Evolutionary conservation across 208 protist genomes (phyloP), one percentile per base, ranked within the genome.

Genomic region (Crithidia sp.): DNA sequence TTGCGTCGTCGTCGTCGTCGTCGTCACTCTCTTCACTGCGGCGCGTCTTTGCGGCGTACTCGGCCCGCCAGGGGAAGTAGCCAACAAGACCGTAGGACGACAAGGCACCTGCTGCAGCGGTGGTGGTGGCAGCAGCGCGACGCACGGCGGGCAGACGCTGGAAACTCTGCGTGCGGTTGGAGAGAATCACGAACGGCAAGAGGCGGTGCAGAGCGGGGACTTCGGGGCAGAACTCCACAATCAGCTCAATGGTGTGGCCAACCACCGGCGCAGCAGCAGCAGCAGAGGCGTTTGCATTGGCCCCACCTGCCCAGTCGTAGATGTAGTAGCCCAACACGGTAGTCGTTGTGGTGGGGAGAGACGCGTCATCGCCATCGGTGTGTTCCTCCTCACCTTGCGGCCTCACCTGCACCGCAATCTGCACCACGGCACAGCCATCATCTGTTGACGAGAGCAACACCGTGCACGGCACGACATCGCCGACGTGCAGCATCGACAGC

Each of bases 401-500:
- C 62, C 14, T 36, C 40, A 67, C 17, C 28, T 53, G 62, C 36
- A 74, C 53, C 44, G 66, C 74, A 49, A 95, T 71, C 76, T 94
- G 89, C 12, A 96, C 88, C 69, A 96, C 84, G 43, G 91, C 91
- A 59, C 87, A 94, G 53, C 83, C 75, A 66, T 96, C 88, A 65
- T 96, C 92, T 2, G 89, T 96, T n/a, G 77, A 81, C 43, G 86
- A 91, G 14, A 96, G 77, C 55, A 96, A 74, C 28, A 96, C 92
- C 44, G 59, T 82, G 16, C 71, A 87, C 4, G 67, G 67, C 0
- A 96, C 89, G 9, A 77, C 49, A 52, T 71, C 59, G 6, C 89
- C 89, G 2, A 79, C 61, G 17, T 64, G 74, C 13, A 94, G 12
- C 9, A 53, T 67, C 12, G 74, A 53, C 28, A 94, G 77, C 17